phyloP scores from a whole-genome alignment of 176 grass and related monocot genomes.

The Raddia distichophylla region DNA sequence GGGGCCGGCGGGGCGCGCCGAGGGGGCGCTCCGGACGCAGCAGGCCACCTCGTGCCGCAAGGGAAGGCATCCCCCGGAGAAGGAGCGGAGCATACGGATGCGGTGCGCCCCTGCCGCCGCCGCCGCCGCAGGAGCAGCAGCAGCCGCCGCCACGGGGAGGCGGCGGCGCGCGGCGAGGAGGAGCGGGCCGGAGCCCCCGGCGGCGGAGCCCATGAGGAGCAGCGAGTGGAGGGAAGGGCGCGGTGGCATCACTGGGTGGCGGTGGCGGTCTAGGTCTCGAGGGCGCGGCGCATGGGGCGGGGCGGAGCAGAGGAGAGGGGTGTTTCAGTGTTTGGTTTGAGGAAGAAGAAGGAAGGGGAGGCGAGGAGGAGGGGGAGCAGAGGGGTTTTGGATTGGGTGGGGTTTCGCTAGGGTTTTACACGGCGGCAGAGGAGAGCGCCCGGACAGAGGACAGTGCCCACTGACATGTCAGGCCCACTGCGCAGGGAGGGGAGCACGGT shows the following conservation, averaged over 20 bases:
- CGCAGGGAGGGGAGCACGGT: neutral
- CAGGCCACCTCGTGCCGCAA: conserved; percentile 20
- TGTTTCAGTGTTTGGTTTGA: conserved; percentile 13
- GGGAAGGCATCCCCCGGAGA: conserved; percentile 3
- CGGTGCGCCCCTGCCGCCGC: neutral
- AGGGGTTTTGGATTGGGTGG: conserved; percentile 47
- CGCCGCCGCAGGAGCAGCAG: neutral
- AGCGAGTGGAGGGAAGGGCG: conserved; percentile 53
- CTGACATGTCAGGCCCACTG: neutral
- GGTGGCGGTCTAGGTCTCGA: neutral
- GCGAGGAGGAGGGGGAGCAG: too few species aligned
- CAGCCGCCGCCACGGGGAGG: conserved; percentile 13
- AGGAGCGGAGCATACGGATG: conserved; percentile 39
- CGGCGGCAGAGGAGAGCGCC: neutral
- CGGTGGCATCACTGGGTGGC: conserved; percentile 46
- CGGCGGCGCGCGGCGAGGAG: conserved; percentile 41
- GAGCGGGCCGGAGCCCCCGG: conserved; percentile 28
- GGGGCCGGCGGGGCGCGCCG: conserved; percentile 8
- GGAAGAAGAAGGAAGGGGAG: conserved; percentile 39
- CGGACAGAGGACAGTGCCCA: neutral
- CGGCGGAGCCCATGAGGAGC: conserved; percentile 47
- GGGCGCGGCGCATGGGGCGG: too few species aligned
- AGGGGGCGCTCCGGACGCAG: conserved; percentile 38
- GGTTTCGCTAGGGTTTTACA: conserved; percentile 43
- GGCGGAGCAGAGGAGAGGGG: neutral